Conservation (phyloP, 2,329 filamentous ascomycete species). For the Cephalotrichum gorgonifer region DNA sequence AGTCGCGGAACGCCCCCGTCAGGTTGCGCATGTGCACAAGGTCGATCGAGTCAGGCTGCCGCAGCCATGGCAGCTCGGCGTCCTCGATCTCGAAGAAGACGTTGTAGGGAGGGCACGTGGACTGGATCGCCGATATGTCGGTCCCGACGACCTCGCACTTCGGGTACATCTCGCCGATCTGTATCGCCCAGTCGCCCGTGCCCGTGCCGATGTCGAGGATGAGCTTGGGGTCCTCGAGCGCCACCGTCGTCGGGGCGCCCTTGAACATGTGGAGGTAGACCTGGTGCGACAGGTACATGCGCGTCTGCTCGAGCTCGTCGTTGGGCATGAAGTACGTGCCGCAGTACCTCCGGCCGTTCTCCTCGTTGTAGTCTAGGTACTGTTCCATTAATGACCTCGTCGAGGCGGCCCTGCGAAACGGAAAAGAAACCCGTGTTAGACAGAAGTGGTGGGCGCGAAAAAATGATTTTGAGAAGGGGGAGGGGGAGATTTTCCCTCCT, state of each 20-base stretch:
- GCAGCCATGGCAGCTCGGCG: slow-evolving; percentile 47
- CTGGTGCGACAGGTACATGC: slow-evolving; percentile 51
- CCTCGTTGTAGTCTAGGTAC: slow-evolving; percentile 45
- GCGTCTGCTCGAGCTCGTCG: slow-evolving; percentile 54
- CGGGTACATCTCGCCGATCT: slow-evolving; percentile 42
- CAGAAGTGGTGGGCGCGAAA: no score
- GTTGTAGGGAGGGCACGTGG: slow-evolving; percentile 47
- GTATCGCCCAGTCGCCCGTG: slow-evolving; percentile 40
- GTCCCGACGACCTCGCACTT: slow-evolving; percentile 47
- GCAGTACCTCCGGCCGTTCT: slow-evolving; percentile 54
- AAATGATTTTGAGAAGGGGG: no score
- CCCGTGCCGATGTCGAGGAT: slow-evolving; percentile 51
- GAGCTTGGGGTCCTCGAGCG: slow-evolving; percentile 25
- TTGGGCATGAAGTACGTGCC: slow-evolving; percentile 56
- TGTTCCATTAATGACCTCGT: slow-evolving; percentile 38
- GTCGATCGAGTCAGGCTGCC: slow-evolving; percentile 39
- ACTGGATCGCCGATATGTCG: slow-evolving; percentile 46
- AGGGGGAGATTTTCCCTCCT: no score
- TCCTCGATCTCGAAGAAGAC: slow-evolving; percentile 51
- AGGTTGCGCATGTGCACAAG: slow-evolving; percentile 46
- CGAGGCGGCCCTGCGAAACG: slow-evolving; percentile 24
- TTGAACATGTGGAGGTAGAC: slow-evolving; percentile 45
- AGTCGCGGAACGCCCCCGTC: slow-evolving; percentile 45
- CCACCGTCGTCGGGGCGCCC: slow-evolving; percentile 31
- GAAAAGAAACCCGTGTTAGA: neutral